A percentile compares a stretch with the other conserved stretches of the same genome.
Evolutionary conservation across 805 yeast genomes (phyloP).

Genomic region (Candida sphagnicola): DNA sequence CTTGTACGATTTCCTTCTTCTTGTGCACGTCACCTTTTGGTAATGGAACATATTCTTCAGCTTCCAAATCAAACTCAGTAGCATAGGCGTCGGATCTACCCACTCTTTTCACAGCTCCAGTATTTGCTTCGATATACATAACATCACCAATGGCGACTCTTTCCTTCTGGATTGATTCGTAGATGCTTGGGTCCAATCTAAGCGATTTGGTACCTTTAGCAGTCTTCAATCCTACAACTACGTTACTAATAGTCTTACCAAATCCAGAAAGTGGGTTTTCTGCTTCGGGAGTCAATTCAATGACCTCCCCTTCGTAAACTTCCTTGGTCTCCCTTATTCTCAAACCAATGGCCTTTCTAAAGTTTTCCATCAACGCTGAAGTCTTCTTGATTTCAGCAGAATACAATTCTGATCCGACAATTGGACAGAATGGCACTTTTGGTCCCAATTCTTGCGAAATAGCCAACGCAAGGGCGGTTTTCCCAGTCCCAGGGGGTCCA

Average conservation of each 20-base stretch:
- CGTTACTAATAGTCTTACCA: slow-evolving; percentile 94
- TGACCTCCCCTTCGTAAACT: slow-evolving; percentile 97
- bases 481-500: slow-evolving; percentile 98
- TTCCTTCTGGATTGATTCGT: slow-evolving; percentile 93
- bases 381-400: slow-evolving; percentile 98
- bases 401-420: slow-evolving; percentile 90
- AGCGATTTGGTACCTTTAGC: slow-evolving; percentile 87
- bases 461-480: slow-evolving; percentile 94
- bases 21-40: slow-evolving; percentile 99
- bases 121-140: slow-evolving; percentile 93
- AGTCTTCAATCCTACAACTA: slow-evolving; percentile 87
- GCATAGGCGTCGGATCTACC: slow-evolving; percentile 99
- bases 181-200: slow-evolving; percentile 87
- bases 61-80: slow-evolving; percentile 96
- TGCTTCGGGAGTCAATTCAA: slow-evolving; percentile 91
- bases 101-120: slow-evolving; percentile 95
- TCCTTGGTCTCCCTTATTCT: slow-evolving; percentile 96
- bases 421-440: slow-evolving; percentile 95
- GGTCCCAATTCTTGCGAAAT: slow-evolving; percentile 95
- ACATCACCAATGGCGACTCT: slow-evolving; percentile 94
- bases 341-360: slow-evolving; percentile 93
- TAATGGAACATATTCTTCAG: slow-evolving; percentile 96
- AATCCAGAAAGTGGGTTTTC: slow-evolving; percentile 97
- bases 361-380: slow-evolving; percentile 92
- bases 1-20: slow-evolving; percentile 96